Base-by-base conservation (phyloP, 495 filamentous ascomycete species). In the Diplogelasinospora grovesii region DNA sequence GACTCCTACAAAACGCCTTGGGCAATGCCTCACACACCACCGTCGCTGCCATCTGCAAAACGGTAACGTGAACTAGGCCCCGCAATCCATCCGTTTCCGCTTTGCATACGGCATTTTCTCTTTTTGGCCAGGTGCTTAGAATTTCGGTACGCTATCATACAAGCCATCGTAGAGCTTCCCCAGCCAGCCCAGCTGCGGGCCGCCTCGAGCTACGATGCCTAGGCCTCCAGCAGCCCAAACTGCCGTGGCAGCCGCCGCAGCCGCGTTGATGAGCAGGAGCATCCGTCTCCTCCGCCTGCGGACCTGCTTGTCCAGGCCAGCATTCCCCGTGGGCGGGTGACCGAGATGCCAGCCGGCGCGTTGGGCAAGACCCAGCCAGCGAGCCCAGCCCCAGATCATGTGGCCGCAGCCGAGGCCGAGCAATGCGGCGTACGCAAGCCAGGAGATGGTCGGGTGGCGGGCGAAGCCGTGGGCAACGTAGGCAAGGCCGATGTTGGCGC, bases 391-490 rank as follows among this genome's bases (percentile, higher is more conserved):
- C 71, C 86, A 93, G 16, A 86, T 75, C 49, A 89, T 77, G 65
- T 96, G 89, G 45, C 80, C 88, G 14, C 73, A 79, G 5, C 79
- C 85, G 0, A 83, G 61, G 3, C 71, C 71, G 16, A 95, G 65
- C 52, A 96, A 71, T 9, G 74, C 64, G 3, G 67, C 53, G 53
- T 89, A 95, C 11, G 82, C 77, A 1, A 70, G 43, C 63, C 79
- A 82, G 36, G 76, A 77, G n/a, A 85, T 64, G 10, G 74, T 39
- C 5, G 77, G 74, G 57, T 78, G 76, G 21, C 77, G 72, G 26
- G 78, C 79, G 57, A 95, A 88, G 4, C 87, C 89, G 61, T 95
- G 88, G n/a, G 80, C 79, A 0, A 94, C 77, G 59, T 81, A 96
- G 15, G 77, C 79, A 20, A 96, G 63, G 1, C 84, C 84, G 20